These are phyloP conservation scores for Dryadomyces quercus-mongolicae DNA, from an alignment of 2,329 filamentous ascomycete genomes.

Conservation along the genomic window DNA sequence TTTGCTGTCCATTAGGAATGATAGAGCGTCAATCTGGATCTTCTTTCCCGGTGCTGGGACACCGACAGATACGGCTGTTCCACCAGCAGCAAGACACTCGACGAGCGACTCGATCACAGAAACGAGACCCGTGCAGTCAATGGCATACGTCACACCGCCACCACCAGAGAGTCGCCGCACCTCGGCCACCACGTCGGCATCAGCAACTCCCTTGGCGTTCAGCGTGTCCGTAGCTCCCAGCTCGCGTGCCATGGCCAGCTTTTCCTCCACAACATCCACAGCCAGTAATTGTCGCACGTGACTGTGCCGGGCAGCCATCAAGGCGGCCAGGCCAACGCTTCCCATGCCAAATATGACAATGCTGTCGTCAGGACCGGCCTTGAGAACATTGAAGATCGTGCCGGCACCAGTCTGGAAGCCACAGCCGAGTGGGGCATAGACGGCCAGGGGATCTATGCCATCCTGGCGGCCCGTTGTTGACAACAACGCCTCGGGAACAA, in stretches of 20 bases:
- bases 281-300: conserved; percentile 25
- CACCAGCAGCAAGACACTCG: conserved; percentile 17
- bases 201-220: conserved; percentile 18
- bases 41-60: conserved; percentile 15
- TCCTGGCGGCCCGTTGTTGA: background rate
- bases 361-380: conserved; percentile 11
- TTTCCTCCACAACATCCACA: conserved; percentile 28
- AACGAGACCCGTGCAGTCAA: conserved; percentile 20
- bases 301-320: conserved; percentile 23
- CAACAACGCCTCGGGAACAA: conserved; percentile 11
- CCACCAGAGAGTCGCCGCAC: conserved; percentile 17
- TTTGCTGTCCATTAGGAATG: conserved; percentile 13
- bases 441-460: background rate
- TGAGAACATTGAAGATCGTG: conserved; percentile 24
- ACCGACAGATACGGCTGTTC: conserved; percentile 21
- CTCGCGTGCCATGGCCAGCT: conserved; percentile 27
- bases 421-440: conserved; percentile 27
- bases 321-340: conserved; percentile 25
- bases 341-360: conserved; percentile 26
- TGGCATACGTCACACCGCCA: conserved; percentile 15
- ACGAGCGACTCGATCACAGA: conserved; percentile 18
- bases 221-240: conserved; percentile 30
- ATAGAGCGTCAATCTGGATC: conserved; percentile 14
- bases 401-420: conserved; percentile 29
- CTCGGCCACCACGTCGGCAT: conserved; percentile 15